Percentiles rank a stretch among this genome's conserved stretches.
phyloP scores from a whole-genome alignment of 2,329 filamentous ascomycete genomes.

The Dichotomopilus funicola region DNA sequence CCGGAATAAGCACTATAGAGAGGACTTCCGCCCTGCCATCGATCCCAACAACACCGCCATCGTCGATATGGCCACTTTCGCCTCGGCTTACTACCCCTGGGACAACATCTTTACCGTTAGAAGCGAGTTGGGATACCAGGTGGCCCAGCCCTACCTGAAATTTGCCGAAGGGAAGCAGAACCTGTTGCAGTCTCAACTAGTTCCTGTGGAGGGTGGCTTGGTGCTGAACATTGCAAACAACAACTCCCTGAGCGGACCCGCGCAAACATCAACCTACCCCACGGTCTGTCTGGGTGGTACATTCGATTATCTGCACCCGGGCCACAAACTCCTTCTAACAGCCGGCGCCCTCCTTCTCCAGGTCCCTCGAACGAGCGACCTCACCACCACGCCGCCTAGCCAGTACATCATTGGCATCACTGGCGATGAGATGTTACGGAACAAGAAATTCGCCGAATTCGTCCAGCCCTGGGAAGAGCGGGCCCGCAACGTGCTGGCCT shows the following conservation, averaged over 20 bases:
- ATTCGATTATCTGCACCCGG: constrained; percentile 91
- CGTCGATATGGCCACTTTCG: constrained; percentile 46
- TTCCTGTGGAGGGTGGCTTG: constrained; percentile 47
- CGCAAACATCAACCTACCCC: constrained; percentile 38
- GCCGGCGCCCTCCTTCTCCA: constrained; percentile 69
- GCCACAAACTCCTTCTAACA: constrained; percentile 94
- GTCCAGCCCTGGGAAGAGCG: constrained; percentile 76
- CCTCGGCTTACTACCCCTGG: constrained; percentile 54
- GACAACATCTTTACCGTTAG: constrained; percentile 58
- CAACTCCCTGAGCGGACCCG: constrained; percentile 12
- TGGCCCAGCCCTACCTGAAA: constrained; percentile 46
- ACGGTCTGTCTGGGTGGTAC: constrained; percentile 83
- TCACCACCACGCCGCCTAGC: constrained; percentile 31
- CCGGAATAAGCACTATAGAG: constrained; percentile 27
- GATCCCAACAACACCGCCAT: constrained; percentile 42
- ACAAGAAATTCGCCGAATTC: constrained; percentile 79
- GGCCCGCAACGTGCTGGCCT: constrained; percentile 61
- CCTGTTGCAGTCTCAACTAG: constrained; percentile 44
- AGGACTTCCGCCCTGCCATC: constrained; percentile 32
- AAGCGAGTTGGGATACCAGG: constrained; percentile 54
- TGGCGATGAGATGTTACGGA: constrained; percentile 74
- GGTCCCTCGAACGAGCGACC: constrained; percentile 36
- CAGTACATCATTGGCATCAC: constrained; percentile 80
- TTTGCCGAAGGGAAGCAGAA: constrained; percentile 41
- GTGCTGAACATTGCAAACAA: constrained; percentile 33